Base-by-base conservation (phyloP, 176 grass and related monocot species). In the Leersia perrieri region DNA sequence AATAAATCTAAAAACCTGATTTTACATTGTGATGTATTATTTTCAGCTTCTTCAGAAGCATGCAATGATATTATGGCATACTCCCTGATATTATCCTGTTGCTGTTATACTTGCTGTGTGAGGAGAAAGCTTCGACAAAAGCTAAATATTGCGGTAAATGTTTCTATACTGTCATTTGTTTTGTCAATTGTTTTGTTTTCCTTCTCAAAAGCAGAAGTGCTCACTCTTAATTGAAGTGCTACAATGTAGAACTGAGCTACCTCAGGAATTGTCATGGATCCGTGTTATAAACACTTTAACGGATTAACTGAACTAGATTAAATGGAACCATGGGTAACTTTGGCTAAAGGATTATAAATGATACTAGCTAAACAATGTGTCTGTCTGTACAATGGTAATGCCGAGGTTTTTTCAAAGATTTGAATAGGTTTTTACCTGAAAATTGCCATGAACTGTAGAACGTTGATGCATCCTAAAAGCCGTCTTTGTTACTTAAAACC, bases 31-130 rank as follows among this genome's bases (percentile, higher is more conserved):
- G 57, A 32, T 75, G 7, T 82, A 47, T 23, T 85, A 13, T 64
- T 77, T 31, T 78, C 91, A 99, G 96, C 96, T 80, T 88, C 93
- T 1, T 73, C 82, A 18, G 92, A 95, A 85, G 93, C 91, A 29
- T 99, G 96, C 72, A 99, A 99, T 90, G 96, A 99, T 83, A 85
- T 99, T 76, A 77, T 99, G 93, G 92, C 88, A 30, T 95, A 93
- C 73, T 89, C 96, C 22, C 66, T 99, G 45, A 91, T 99, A 88
- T 76, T 99, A 11, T 95, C 96, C 15, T 99, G 96, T 75, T 99
- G 96, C 77, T 99, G 96, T 80, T 99, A 99, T 77, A 99, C 92
- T 73, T 99, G 96, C 74, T 99, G 96, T 39, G 63, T 99, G 61
- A 91, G 96, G 72, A 91, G 90, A 82, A 95, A 90, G 75, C 93